phyloP scores from a whole-genome alignment of 257 asterid species.

The Rehmannia glutinosa region DNA sequence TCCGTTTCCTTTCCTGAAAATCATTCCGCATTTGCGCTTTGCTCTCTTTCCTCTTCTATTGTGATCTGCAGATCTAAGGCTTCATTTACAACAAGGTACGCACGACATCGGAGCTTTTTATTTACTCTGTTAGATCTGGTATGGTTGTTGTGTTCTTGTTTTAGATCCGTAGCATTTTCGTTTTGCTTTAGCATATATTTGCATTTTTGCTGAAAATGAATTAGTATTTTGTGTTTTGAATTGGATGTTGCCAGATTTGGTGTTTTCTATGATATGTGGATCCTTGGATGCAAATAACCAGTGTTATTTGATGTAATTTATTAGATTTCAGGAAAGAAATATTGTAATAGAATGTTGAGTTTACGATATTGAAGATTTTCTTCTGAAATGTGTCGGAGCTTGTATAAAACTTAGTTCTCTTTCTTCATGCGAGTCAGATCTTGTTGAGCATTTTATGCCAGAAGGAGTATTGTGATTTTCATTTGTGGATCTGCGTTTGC shows the following conservation, averaged over 20 bases:
- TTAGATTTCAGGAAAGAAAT: neutral
- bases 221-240: neutral
- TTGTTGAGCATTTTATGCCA: neutral
- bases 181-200: neutral
- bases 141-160: neutral
- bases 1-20: neutral
- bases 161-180: neutral
- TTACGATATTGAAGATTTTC: neutral
- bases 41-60: neutral
- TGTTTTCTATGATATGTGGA: too few relatives aligned
- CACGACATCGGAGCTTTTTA: neutral
- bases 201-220: too few relatives aligned
- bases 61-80: conserved; percentile 18
- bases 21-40: conserved; percentile 8
- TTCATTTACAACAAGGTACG: conserved; percentile 10
- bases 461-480: neutral
- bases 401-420: neutral
- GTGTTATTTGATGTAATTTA: too few relatives aligned
- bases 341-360: too few relatives aligned
- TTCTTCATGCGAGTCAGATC: conserved; percentile 14
- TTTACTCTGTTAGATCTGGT: conserved; percentile 18
- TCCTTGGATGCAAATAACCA: too few relatives aligned
- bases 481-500: conserved; percentile 15
- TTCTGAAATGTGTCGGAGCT: neutral
- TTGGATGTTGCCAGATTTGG: neutral